Evolutionary conservation across 2,329 filamentous ascomycete species (phyloP), one percentile per base, ranked within the genome.

Genomic region (Rhynchosporium graminicola): DNA sequence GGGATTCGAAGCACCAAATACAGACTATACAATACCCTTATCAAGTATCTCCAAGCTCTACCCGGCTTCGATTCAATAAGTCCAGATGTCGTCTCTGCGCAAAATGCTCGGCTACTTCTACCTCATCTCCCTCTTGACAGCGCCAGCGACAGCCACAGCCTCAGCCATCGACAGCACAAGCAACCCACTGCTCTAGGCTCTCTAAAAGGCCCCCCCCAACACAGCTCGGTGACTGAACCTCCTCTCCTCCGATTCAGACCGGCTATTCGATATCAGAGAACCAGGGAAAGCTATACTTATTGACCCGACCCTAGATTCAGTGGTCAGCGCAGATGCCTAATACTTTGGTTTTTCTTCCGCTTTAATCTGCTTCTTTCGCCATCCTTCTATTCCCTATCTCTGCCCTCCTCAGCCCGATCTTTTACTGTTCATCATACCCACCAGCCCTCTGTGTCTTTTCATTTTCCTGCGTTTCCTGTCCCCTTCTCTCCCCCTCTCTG

Each of bases 281-380:
- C 73, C 9, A 74, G 80, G 57, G 66, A 70, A 12, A 73, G 75
- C 67, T 78, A 80, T 68, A 79, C 74, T 38, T 77, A 77, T 20
- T 20, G 20, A 20, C 20, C 20, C 64, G 64, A 67, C 7, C 80
- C 79, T n/a, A 0, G 81, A 81, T 12, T 76, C 77, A 15, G 81
- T 83, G 40, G 75, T 80, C 65, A 83, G 80, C 66, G 81, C 81
- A 66, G 81, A 82, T 65, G 78, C 78, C 12, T 80, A 83, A 62
- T 80, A 80, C 2, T 36, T 36, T 10, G 6, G 1, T 36, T 6
- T 10, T 10, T 36, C 33, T 10, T 10, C 6, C 5, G 6, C 33
- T 36, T 10, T 10, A 5, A 36, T 36, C 6, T 36, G 5, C 33
- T 36, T 36, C 33, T 10, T 20, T 36, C 33, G 33, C 33, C 9